Base-by-base conservation (phyloP, 2,329 filamentous ascomycete genomes). In the Taxawa tesnikishii region DNA sequence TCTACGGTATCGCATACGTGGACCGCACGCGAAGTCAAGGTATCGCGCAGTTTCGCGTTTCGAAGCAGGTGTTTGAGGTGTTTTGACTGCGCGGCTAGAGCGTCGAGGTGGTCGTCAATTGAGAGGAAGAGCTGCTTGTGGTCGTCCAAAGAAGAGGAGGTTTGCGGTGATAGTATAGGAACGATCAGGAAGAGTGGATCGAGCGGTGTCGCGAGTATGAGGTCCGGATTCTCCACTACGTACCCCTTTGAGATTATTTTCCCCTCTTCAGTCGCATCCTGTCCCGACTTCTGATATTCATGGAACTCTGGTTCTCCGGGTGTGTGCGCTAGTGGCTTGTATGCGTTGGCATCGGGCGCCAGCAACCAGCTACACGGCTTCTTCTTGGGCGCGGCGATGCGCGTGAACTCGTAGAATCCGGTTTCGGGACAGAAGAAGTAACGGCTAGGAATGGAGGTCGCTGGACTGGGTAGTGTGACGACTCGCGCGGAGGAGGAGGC, bases 161-260 rank as follows among this genome's bases (percentile, higher is more conserved):
- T 46, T 28, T 63, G 62, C 9, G 59, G 43, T 0, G 31, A 55
- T 2, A 96, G 66, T 4, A 76, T 70, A 0, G 88, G 81, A 2
- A 96, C 62, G 3, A 93, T 51, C 31, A 96, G 64, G 59, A 96
- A 96, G 3, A 94, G 50, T 4, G 83, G 70, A 53, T 98, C 90
- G 33, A 94, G 65, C 2, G 75, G 72, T 1, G 90, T 94, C 6
- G 88, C 83, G 37, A 96, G 59, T 46, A 81, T 79, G n/a, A 96
- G 60, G 38, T 85, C 75, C 19, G 83, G 75, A 26, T 67, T 68
- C 46, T 76, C 75, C 19, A 75, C 68, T 15, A 83, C 58, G 42
- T 71, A 72, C 9, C 68, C 73, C 18, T 45, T 43, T 3, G 32
- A 26, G n/a, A 36, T n/a, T n/a, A 12, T 26, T 15, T 32, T n/a